Evolutionary conservation across 2,329 filamentous ascomycete genomes (phyloP).

Genomic region (Spiromastix sp.): DNA sequence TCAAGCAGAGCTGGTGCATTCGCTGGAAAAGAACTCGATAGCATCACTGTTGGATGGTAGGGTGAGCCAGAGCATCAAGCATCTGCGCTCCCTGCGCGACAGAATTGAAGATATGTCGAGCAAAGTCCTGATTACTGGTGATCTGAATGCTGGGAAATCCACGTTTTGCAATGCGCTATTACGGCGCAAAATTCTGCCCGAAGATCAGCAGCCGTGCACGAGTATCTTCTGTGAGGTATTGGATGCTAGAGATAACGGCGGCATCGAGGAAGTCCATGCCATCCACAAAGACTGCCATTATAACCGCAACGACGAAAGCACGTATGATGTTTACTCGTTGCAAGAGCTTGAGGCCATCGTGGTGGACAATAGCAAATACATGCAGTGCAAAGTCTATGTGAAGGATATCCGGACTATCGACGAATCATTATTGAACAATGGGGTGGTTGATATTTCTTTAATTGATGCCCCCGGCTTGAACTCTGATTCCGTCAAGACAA

Average conservation of each 20-base stretch:
- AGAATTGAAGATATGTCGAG: conserved; percentile 95
- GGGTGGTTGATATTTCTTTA: conserved; percentile 92
- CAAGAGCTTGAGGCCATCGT: conserved; percentile 79
- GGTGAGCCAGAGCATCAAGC: conserved; percentile 86
- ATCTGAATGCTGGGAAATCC: conserved; percentile 94
- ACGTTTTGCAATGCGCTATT: conserved; percentile 98
- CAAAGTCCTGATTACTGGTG: conserved; percentile 91
- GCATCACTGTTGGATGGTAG: conserved; percentile 87
- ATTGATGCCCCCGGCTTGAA: conserved; percentile 96
- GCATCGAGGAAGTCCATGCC: conserved; percentile 89
- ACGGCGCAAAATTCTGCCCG: conserved; percentile 81
- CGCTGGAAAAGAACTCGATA: conserved; percentile 82
- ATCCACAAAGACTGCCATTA: conserved; percentile 74
- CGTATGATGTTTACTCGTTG: conserved; percentile 78
- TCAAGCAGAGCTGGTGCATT: conserved; percentile 87
- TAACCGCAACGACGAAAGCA: conserved; percentile 82
- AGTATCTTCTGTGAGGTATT: conserved; percentile 97
- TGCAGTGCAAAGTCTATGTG: conserved; percentile 94
- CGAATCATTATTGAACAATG: conserved; percentile 91
- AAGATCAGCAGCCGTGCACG: conserved; percentile 96
- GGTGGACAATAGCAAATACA: conserved; percentile 75
- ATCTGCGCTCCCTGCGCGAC: conserved; percentile 75
- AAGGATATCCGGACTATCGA: conserved; percentile 82
- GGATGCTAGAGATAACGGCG: conserved; percentile 81
- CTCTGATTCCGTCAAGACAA: conserved; percentile 92